Percentiles rank a stretch among this genome's conserved stretches.
These are phyloP conservation scores for Raddia distichophylla DNA, from an alignment of 176 grass and related monocot genomes.

Conservation along the genomic window DNA sequence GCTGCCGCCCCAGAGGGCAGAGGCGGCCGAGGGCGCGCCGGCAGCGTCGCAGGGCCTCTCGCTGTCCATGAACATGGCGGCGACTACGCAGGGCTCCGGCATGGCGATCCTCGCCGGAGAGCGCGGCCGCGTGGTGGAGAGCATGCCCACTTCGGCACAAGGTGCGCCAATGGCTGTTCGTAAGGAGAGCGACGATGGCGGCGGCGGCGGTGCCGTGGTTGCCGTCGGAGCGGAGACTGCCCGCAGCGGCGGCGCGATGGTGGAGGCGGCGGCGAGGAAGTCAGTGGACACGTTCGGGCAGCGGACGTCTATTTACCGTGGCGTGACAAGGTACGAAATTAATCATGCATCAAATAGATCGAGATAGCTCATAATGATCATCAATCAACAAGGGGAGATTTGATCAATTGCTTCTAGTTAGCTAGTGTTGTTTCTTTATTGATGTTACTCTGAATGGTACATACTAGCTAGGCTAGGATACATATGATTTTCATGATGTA, in stretches of 20 bases:
- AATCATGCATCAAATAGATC: not conserved
- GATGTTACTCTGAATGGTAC: not conserved
- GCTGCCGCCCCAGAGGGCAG: constrained; percentile 28
- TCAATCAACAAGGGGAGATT: not conserved
- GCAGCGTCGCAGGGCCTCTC: constrained; percentile 51
- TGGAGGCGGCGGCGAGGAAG: constrained; percentile 54
- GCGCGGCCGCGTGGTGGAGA: constrained; percentile 37
- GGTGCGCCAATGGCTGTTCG: not conserved
- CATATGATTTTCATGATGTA: constrained; percentile 17
- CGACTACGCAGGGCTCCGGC: not conserved
- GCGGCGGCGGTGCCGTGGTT: constrained; percentile 34
- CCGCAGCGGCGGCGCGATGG: constrained; percentile 25
- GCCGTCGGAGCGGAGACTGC: constrained; percentile 21
- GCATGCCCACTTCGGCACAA: constrained; percentile 38
- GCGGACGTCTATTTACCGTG: constrained; percentile 93
- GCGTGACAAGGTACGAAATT: constrained; percentile 71
- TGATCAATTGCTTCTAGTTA: not conserved
- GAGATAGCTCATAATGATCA: not conserved
- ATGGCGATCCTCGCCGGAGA: constrained; percentile 29
- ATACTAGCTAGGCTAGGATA: not conserved
- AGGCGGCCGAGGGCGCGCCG: not conserved
- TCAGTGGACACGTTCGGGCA: constrained; percentile 90
- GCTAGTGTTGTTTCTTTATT: not conserved
- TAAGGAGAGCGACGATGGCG: constrained; percentile 39
- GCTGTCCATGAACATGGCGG: constrained; percentile 62